phyloP scores from a whole-genome alignment of 1,284 basidiomycete species.

The Phenoliferia sp. region DNA sequence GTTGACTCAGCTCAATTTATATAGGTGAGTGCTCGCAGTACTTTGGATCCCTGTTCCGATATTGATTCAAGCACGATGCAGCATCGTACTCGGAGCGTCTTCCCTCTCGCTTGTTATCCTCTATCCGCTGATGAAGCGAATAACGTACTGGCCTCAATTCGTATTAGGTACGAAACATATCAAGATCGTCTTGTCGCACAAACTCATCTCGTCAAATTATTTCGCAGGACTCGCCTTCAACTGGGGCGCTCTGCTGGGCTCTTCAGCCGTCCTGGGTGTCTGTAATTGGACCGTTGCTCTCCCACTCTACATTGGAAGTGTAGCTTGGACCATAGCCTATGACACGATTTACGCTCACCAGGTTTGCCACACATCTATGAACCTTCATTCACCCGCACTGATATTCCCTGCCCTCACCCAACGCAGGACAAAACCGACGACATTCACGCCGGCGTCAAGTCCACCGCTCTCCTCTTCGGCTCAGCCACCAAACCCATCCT shows the following conservation, averaged over 20 bases:
- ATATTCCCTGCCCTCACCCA: neutral
- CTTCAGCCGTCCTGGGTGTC: constrained; percentile 82
- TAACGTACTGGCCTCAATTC: constrained; percentile 95
- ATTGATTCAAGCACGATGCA: constrained; percentile 40
- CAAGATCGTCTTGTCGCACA: neutral
- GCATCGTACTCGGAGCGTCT: constrained; percentile 84
- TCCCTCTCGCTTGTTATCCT: constrained; percentile 80
- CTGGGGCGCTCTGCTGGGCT: constrained; percentile 94
- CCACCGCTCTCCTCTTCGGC: constrained; percentile 87
- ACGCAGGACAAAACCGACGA: constrained; percentile 88
- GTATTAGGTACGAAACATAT: constrained; percentile 79
- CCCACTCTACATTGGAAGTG: constrained; percentile 83
- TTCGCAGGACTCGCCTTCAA: constrained; percentile 82
- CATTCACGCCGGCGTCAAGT: constrained; percentile 79
- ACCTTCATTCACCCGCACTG: neutral
- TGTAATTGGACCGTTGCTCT: constrained; percentile 78
- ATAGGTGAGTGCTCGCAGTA: constrained; percentile 78
- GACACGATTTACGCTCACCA: constrained; percentile 99
- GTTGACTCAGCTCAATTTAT: constrained; percentile 86
- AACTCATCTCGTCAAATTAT: neutral
- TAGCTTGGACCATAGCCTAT: constrained; percentile 93
- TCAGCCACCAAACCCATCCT: constrained; percentile 72
- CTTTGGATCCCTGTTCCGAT: no score
- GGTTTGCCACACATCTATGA: constrained; percentile 46
- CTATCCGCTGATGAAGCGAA: constrained; percentile 96